Evolutionary conservation across 2,329 filamentous ascomycete species (phyloP).

Genomic region (Penicillium polonicum): DNA sequence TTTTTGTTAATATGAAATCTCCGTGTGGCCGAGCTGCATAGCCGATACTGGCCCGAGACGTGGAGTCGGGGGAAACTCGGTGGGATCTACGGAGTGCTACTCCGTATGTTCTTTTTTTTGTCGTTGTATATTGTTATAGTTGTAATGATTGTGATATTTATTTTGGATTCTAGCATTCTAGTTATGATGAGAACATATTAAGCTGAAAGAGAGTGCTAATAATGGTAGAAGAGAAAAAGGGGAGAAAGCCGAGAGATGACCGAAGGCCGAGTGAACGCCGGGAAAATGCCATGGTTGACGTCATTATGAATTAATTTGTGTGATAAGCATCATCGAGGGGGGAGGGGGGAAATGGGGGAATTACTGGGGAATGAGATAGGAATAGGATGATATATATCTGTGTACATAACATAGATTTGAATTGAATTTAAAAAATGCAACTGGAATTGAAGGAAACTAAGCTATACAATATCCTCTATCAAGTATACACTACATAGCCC

Average conservation of each 20-base stretch:
- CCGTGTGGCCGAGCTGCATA: constrained; percentile 38
- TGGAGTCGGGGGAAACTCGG: constrained; percentile 11
- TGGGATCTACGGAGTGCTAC: background rate
- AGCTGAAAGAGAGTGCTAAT: background rate
- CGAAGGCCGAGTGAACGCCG: background rate
- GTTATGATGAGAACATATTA: background rate
- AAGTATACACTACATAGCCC: background rate
- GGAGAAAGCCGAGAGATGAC: background rate
- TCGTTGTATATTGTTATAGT: background rate
- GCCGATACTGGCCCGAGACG: constrained; percentile 37
- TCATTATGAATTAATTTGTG: background rate
- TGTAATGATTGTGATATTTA: background rate
- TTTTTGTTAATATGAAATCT: constrained; percentile 14
- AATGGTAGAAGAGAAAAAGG: too few relatives aligned
- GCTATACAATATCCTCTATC: background rate
- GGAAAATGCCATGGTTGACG: background rate
- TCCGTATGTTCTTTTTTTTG: background rate
- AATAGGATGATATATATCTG: background rate
- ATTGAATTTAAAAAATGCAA: background rate
- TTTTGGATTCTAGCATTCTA: background rate
- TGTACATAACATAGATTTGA: background rate
- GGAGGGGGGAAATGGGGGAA: background rate
- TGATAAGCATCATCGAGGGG: background rate
- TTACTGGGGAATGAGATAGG: background rate
- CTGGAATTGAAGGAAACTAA: too few relatives aligned